Base-by-base conservation (phyloP, 441 rosid genomes). In the Melastoma candidum region DNA sequence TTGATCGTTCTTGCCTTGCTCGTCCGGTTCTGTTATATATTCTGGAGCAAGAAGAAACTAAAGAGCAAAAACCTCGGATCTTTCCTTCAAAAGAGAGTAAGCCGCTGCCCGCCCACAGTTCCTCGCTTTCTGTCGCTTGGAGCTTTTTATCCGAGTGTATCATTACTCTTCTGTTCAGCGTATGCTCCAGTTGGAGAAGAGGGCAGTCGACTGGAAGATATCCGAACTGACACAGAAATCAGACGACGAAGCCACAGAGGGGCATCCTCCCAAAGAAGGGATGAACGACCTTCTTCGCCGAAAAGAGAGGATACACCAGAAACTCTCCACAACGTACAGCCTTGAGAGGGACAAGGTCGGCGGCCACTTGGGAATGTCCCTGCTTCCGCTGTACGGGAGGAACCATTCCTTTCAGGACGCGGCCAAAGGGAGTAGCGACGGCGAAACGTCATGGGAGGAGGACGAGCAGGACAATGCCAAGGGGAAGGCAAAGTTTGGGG, bases 1-100 rank as follows among this genome's bases (percentile, higher is more conserved):
- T 63, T 92, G 68, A 48, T 92, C 43, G 58, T 71, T 57, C 72
- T 88, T 45, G 85, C 77, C 11, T 78, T 64, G 46, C 72, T 79
- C 2, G 83, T 88, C 54, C 71, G 86, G 57, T 85, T 86, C 67
- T 88, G 97, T 64, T 82, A 82, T 53, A 50, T 75, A 53, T 92
- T 88, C 62, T 86, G 97, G 98, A 77, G 69, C 77, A 88, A 92
- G 66, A 80, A 72, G 71, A 86, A 88, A 83, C 78, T 88, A 14
- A 83, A 74, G 59, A 77, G 69, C 51, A 80, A 74, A 58, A 74
- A 62, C 46, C 69, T 92, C 14, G 78, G 81, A 66, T 70, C 49
- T 50, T 92, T 92, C 63, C 72, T 92, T 4, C 82, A 75, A 48
- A 84, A 80, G 58, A 71, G 97, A 67, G 97, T 92, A 65, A 73